These are phyloP conservation scores for Phlyctochytrium arcticum DNA, from an alignment of 192 early-diverging fungal genomes.

Conservation along the genomic window DNA sequence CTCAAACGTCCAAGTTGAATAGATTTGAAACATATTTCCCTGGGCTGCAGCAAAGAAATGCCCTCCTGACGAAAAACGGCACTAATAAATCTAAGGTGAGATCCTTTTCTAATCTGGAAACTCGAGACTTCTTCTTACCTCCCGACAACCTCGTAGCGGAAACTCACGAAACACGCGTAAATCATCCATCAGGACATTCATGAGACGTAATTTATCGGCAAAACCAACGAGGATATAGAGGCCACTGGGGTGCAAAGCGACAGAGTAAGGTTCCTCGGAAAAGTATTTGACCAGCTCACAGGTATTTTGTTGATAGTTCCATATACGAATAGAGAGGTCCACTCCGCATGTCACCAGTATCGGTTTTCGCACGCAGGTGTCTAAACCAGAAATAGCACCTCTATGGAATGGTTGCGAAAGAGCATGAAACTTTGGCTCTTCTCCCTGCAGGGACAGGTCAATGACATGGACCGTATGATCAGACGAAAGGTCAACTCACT, in stretches of 20 bases:
- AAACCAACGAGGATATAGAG: constrained; percentile 54
- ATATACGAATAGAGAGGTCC: constrained; percentile 50
- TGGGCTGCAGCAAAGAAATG: constrained; percentile 55
- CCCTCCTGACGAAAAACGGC: constrained; percentile 50
- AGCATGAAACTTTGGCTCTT: constrained; percentile 33
- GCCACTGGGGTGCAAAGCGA: constrained; percentile 55
- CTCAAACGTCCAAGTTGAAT: constrained; percentile 52
- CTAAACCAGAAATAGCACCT: constrained; percentile 44
- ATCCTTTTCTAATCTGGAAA: too few relatives aligned
- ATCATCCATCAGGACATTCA: constrained; percentile 58
- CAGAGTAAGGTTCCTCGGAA: constrained; percentile 45
- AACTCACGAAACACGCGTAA: constrained; percentile 50
- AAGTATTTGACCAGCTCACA: constrained; percentile 52
- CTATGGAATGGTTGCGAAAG: constrained; percentile 44
- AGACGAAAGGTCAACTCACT: neutral
- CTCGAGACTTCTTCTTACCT: too few relatives aligned
- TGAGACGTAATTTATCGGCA: constrained; percentile 52
- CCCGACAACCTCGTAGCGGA: constrained; percentile 47
- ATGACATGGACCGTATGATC: neutral
- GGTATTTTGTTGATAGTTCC: constrained; percentile 49
- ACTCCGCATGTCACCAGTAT: constrained; percentile 44
- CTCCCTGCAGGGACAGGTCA: constrained; percentile 15
- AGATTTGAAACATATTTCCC: constrained; percentile 52
- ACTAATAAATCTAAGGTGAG: constrained; percentile 38
- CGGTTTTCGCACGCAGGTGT: constrained; percentile 52